Evolutionary conservation across 352 stramenopile species (phyloP).

Genomic region (Elongisporangium senticosum): DNA sequence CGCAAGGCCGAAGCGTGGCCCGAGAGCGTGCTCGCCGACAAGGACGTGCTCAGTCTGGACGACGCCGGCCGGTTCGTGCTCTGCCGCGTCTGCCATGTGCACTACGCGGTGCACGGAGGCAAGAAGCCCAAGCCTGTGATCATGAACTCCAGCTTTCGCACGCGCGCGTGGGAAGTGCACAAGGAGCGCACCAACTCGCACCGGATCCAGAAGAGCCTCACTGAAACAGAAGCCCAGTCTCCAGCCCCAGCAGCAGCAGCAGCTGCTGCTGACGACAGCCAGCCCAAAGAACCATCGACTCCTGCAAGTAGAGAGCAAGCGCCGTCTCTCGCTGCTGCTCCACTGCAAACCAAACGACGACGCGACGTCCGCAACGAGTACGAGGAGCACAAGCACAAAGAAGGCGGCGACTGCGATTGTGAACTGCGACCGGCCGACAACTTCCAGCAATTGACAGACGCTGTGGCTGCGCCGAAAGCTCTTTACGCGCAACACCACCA

Average conservation of each 20-base stretch:
- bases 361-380: not conserved
- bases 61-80: conserved; percentile 50
- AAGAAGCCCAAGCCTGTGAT: conserved; percentile 58
- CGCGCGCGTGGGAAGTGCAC: conserved; percentile 48
- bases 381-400: not conserved
- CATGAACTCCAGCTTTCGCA: conserved; percentile 55
- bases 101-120: conserved; percentile 47
- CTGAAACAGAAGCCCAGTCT: conserved; percentile 7
- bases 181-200: conserved; percentile 55
- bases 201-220: conserved; percentile 23
- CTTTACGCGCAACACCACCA: not conserved
- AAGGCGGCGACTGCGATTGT: not conserved
- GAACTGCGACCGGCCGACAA: not conserved
- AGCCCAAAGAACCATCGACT: not conserved
- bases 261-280: conserved; percentile 4
- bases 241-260: conserved; percentile 1
- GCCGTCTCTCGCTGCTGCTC: not conserved
- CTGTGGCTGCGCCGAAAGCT: not conserved
- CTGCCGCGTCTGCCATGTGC: conserved; percentile 48
- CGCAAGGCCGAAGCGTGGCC: conserved; percentile 45
- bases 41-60: conserved; percentile 46
- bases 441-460: not conserved
- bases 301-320: not conserved
- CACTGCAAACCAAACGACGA: not conserved
- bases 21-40: conserved; percentile 28